Base-by-base conservation (phyloP, 306 rosid species). In the Lablab purpureus region DNA sequence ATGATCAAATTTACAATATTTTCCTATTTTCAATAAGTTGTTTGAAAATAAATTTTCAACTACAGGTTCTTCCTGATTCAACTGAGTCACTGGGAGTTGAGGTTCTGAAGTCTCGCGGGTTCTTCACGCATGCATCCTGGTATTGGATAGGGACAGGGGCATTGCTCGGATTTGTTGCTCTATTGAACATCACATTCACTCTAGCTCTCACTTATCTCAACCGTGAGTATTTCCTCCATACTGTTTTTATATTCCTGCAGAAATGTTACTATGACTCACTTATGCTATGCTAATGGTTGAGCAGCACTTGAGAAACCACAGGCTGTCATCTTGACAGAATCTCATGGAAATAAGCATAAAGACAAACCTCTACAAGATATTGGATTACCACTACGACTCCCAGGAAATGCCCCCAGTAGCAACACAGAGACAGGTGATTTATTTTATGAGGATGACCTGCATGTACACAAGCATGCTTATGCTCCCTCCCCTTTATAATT, bases 141-240 rank as follows among this genome's bases (percentile, higher is more conserved):
- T 92, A 86, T 69, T 92, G 93, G 97, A 81, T 92, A 52, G 97
- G 95, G 22, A 71, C 41, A 15, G 97, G 85, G 10, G 95, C 85
- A 67, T 10, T 92, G 82, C 45, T 87, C 4, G 97, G 93, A 55
- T 89, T 70, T 69, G 28, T 67, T 22, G 10, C 89, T 59, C 58
- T 92, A 7, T 79, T 87, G 83, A 92, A 90, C 86, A 27, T 73
- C 32, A 36, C 70, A 37, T 90, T 56, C 84, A 73, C 82, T 69
- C 13, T 89, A 10, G 85, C 94, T 37, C 86, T 92, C 49, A 51
- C 90, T 22, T 87, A 36, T 40, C 89, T 92, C 58, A 78, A 80
- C 56, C 82, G 97, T 92, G 77, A 64, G 85, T 65, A 40, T 84
- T 81, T 82, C 36, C 21, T 25, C 23, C 67, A 13, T 12, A 13